These are phyloP conservation scores for Cercospora janseana DNA, from an alignment of 2,329 filamentous ascomycete species.

Conservation along the genomic window DNA sequence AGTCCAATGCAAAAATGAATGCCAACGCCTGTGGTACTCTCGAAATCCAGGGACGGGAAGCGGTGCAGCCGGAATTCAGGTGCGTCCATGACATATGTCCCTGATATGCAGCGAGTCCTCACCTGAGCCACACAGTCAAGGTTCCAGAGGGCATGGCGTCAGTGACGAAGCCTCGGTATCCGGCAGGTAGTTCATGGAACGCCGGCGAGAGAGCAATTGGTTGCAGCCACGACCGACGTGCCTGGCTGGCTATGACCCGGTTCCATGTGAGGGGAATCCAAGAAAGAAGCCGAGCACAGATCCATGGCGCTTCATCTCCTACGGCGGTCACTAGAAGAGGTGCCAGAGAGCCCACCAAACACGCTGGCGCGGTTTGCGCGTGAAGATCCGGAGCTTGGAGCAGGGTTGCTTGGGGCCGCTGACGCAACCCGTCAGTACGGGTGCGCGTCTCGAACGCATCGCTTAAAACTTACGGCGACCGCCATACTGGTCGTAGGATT, in stretches of 20 bases:
- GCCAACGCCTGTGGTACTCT: background rate
- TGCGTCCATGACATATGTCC: background rate
- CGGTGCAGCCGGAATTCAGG: background rate
- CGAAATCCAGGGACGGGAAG: background rate
- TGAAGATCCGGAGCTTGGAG: constrained; percentile 16
- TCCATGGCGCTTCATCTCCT: constrained; percentile 19
- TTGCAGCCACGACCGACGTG: too few species aligned
- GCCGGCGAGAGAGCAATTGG: too few species aligned
- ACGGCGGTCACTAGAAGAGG: constrained; percentile 19
- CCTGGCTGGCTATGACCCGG: too few species aligned
- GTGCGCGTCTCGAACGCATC: constrained; percentile 13
- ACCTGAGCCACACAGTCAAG: too few species aligned
- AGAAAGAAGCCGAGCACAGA: too few species aligned
- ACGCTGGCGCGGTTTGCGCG: constrained; percentile 24
- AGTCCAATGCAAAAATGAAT: background rate
- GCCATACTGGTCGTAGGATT: constrained; percentile 34
- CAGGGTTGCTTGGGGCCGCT: constrained; percentile 28
- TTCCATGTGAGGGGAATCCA: too few species aligned
- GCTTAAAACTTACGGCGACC: constrained; percentile 37
- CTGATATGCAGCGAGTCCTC: too few species aligned
- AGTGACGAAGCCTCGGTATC: too few species aligned
- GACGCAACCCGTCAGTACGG: constrained; percentile 29
- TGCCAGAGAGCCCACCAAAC: constrained; percentile 21
- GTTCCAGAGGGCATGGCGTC: too few species aligned
- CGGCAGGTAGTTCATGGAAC: too few species aligned